These are phyloP conservation scores for Bolboschoenoplectus hybrid DNA, from an alignment of 202 grass and related monocot species.

Conservation along the genomic window DNA sequence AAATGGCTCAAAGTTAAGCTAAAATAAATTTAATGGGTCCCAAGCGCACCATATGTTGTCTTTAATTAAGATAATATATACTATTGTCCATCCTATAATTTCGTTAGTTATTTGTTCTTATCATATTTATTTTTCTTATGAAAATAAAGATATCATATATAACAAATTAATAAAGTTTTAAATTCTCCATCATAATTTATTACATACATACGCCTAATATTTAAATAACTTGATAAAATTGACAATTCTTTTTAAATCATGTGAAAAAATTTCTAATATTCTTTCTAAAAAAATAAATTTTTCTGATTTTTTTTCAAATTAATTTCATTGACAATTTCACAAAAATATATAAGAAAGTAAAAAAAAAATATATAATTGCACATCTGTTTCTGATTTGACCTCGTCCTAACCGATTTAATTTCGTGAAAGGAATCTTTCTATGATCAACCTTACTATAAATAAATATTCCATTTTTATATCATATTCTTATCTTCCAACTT, in stretches of 20 bases:
- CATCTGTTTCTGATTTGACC: not conserved
- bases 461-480: not conserved
- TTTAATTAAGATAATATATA: not conserved
- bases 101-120: not conserved
- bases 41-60: not conserved
- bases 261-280: no score
- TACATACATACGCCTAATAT: no score
- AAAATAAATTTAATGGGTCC: not conserved
- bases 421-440: not conserved
- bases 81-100: not conserved
- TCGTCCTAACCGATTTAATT: not conserved
- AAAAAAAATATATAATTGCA: not conserved
- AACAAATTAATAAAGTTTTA: not conserved
- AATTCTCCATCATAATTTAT: no score
- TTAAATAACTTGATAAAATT: no score
- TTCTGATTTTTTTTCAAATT: not conserved
- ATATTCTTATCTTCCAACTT: constrained; percentile 1
- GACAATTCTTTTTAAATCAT: no score
- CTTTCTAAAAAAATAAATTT: no score
- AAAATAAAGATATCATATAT: not conserved
- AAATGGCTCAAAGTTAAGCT: not conserved
- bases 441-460: not conserved
- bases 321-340: not conserved
- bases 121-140: not conserved
- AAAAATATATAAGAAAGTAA: not conserved